Evolutionary conservation across 441 rosid species (phyloP).

Genomic region (Populus hybrid): DNA sequence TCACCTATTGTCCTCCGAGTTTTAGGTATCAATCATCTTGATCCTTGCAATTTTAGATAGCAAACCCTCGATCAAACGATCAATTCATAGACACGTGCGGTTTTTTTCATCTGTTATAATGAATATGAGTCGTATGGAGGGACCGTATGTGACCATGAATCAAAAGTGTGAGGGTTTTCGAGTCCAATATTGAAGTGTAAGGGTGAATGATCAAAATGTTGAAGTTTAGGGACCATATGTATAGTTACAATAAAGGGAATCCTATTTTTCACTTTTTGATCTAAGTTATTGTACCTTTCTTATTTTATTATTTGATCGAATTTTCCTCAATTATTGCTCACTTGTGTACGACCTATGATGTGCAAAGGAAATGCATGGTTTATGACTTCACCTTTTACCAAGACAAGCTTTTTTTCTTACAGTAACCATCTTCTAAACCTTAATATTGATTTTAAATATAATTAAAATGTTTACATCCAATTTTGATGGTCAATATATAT

Average conservation of each 20-base stretch:
- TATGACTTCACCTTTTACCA: not conserved
- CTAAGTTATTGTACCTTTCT: not conserved
- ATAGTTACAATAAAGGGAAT: not conserved
- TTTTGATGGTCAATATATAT: too few relatives aligned
- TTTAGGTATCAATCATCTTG: too few relatives aligned
- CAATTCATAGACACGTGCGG: too few relatives aligned
- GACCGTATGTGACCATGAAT: too few relatives aligned
- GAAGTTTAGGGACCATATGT: not conserved
- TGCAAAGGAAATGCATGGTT: not conserved
- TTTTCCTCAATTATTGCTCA: not conserved
- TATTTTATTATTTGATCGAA: not conserved
- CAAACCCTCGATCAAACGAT: too few relatives aligned
- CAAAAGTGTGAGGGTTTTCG: too few relatives aligned
- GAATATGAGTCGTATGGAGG: too few relatives aligned
- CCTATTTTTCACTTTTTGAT: not conserved
- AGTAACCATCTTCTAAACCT: not conserved
- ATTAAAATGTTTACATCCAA: too few relatives aligned
- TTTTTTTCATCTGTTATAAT: too few relatives aligned
- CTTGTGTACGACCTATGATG: not conserved
- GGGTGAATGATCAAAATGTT: not conserved
- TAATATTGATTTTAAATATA: not conserved
- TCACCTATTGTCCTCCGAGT: too few relatives aligned
- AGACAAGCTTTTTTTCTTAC: not conserved
- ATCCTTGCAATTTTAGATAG: too few relatives aligned
- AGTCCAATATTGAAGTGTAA: not conserved